Evolutionary conservation across 1,139 yeast genomes (phyloP).

Genomic region (Pichia norvegensis): DNA sequence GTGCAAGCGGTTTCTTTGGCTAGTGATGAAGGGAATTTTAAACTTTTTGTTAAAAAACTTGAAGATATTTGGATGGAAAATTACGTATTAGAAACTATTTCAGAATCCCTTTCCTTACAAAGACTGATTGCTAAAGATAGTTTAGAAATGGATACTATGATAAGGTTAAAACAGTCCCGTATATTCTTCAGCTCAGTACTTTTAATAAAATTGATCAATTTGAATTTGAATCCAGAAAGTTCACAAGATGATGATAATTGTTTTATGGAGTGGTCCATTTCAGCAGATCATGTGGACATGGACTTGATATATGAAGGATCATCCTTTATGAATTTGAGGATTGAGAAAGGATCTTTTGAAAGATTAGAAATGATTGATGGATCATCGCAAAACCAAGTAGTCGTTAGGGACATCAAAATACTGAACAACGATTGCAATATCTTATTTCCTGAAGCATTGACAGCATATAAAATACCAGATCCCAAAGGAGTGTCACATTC

Average conservation of each 20-base stretch:
- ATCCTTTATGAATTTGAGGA: constrained; percentile 56
- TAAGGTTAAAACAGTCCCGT: constrained; percentile 22
- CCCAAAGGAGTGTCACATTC: constrained; percentile 22
- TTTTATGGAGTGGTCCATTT: constrained; percentile 35
- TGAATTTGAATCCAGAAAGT: constrained; percentile 5
- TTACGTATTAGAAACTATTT: background rate
- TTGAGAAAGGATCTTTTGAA: constrained; percentile 55
- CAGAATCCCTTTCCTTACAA: constrained; percentile 27
- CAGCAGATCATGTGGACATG: constrained; percentile 82
- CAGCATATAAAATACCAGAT: constrained; percentile 19
- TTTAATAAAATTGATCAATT: constrained; percentile 34
- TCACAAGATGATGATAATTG: constrained; percentile 26
- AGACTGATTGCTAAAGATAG: constrained; percentile 22
- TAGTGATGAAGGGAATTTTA: constrained; percentile 58
- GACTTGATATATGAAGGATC: constrained; percentile 47
- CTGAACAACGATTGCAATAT: constrained; percentile 57
- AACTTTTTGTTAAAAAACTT: constrained; percentile 47
- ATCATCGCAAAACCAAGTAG: constrained; percentile 50
- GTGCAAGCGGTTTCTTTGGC: constrained; percentile 43
- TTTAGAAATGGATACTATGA: constrained; percentile 16
- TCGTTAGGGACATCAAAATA: constrained; percentile 61
- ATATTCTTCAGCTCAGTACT: constrained; percentile 63
- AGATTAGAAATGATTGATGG: constrained; percentile 58
- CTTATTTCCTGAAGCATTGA: constrained; percentile 60
- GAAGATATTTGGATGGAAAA: constrained; percentile 31